Evolutionary conservation across 1,284 basidiomycete genomes (phyloP), one percentile per base, ranked within the genome.

Genomic region (Mycosarcoma mackinlayi): DNA sequence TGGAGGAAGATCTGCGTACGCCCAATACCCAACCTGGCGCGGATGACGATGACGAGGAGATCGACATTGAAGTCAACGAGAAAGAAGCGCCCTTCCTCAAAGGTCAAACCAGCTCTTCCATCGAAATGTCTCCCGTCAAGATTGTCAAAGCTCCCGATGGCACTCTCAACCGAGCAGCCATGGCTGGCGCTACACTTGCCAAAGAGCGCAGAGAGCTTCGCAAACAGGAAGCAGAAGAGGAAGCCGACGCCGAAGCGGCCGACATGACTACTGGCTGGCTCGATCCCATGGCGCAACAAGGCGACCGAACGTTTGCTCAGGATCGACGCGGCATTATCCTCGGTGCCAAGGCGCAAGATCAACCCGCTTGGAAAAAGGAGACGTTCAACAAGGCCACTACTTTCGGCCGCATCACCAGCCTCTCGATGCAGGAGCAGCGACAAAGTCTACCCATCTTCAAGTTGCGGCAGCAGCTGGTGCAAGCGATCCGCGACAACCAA

Each of bases 301-400:
- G 87, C 6, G 94, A 98, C 42, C 90, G 88, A 68, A 86, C 92
- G 52, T 99, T 98, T 80, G 96, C 96, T 1, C 93, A 97, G 76
- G 96, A 99, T 83, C 84, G 95, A 64, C 87, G 93, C 49, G 91
- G 93, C 14, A 89, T 90, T 73, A 84, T 93, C 19, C 87, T 90
- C 75, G 91, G 91, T 14, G 91, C 93, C 83, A 91, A 90, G 80
- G 89, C 92, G 7, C 87, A 89, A 28, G 90, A 93, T 72, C 87
- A 90, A 38, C 91, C 94, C 1, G 90, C 89, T 33, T 98, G 96
- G 96, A 94, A 92, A 83, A 90, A 92, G 71, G 90, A 90, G 60
- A 90, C 92, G 23, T 93, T 96, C 83, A 97, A 96, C 86, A 97
- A 97, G 84, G 90, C 92, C n/a, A 94, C 92, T 1, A 94, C 94